Evolutionary conservation across 148 eudicot genomes (phyloP), one percentile per base, ranked within the genome.

Genomic region (Fagopyrum esculentum): DNA sequence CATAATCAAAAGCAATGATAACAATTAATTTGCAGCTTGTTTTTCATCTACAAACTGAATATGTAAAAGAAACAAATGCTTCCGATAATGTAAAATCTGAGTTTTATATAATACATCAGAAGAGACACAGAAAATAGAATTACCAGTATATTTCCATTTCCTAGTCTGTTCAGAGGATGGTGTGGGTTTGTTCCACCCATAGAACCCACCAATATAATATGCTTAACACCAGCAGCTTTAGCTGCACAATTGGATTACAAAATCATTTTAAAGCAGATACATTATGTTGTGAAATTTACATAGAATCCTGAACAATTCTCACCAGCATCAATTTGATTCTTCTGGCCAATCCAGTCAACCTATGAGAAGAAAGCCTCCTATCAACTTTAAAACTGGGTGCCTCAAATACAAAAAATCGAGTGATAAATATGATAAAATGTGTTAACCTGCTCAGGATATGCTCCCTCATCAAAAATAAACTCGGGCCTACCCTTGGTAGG

Each of bases 271-370:
- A 26, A 50, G 40, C 40, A 35, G 16, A 35, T 4, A 97, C 98
- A 91, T 84, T 78, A 75, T 45, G 76, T 43, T 75, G 12, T 10
- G 13, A 51, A 51, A 5, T 3, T 9, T 54, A 13, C 17, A 12
- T 54, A 3, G 4, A 35, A 5, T 13, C 6, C 40, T 35, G 71
- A 40, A 13, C 9, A 40, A 66, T 16, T 2, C 89, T 78, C 74
- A 92, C 97, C 98, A 78, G 92, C 98, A 84, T 95, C 96, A 40
- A 95, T 92, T 83, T 95, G 97, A 84, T 92, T 92, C 85, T 92
- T 92, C 83, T 95, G 98, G 75, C 98, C 98, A 81, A 90, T 83
- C 98, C 98, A 95, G 69, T 95, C 98, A 79, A 92, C 93, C 97
- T 95, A 81, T 76, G 68, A 47, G 57, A 48, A 45, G 48, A 57